phyloP scores from a whole-genome alignment of 1,284 basidiomycete species.

The Salmacisia buchloeana region DNA sequence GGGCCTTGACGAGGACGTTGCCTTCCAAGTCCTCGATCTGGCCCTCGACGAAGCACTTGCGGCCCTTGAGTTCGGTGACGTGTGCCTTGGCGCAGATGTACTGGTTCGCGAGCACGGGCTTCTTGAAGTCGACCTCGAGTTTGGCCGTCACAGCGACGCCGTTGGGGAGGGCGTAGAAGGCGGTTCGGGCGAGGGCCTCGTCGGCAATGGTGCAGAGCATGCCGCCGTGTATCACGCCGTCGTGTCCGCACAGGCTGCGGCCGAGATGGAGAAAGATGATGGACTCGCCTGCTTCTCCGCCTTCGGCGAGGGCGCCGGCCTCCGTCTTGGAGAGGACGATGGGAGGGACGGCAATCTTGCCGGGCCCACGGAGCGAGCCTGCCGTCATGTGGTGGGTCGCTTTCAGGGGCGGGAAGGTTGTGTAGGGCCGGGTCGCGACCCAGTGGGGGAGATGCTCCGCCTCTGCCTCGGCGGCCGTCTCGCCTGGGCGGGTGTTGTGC shows the following conservation, averaged over 20 bases:
- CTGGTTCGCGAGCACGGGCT: constrained; percentile 49
- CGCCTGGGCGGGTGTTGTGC: constrained; percentile 18
- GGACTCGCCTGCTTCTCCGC: constrained; percentile 42
- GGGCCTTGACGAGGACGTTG: constrained; percentile 72
- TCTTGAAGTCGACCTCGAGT: constrained; percentile 49
- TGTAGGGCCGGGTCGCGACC: constrained; percentile 63
- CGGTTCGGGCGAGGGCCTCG: constrained; percentile 75
- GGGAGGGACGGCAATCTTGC: constrained; percentile 39
- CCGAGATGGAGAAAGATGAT: constrained; percentile 71
- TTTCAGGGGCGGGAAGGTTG: constrained; percentile 62
- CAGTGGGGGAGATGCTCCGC: constrained; percentile 23
- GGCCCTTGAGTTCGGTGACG: constrained; percentile 64
- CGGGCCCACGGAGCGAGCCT: constrained; percentile 73
- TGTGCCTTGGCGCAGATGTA: constrained; percentile 63
- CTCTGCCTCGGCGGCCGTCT: constrained; percentile 10
- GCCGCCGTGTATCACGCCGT: constrained; percentile 90
- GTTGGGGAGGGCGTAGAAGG: constrained; percentile 60
- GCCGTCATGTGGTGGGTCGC: constrained; percentile 74
- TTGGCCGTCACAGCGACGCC: constrained; percentile 85
- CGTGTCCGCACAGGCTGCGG: constrained; percentile 75
- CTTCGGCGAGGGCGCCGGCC: constrained; percentile 27
- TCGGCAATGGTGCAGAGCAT: constrained; percentile 83
- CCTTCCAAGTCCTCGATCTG: constrained; percentile 72
- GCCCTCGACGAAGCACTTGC: constrained; percentile 70
- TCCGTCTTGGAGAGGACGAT: constrained; percentile 43